Percentiles rank a stretch among this genome's conserved stretches.
Conservation (phyloP, 2,329 filamentous ascomycete genomes). For the Neofusicoccum cordaticola region DNA sequence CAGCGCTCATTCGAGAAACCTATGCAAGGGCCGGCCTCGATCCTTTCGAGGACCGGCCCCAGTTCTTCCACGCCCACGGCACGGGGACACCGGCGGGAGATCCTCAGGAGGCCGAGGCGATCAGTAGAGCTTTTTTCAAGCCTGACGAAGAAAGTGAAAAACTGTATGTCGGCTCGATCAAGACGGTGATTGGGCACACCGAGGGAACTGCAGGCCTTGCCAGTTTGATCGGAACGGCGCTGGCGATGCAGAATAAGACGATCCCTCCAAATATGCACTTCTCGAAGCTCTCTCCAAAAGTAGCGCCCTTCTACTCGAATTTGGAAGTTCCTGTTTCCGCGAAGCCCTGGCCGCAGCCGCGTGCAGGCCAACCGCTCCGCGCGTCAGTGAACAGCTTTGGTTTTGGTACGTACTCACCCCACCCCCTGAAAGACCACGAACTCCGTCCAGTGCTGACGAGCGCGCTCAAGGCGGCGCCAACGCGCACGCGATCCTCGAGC, state of each 20-base stretch:
- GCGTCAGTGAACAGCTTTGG: constrained; percentile 22
- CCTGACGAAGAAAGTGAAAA: neutral
- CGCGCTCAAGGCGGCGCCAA: constrained; percentile 13
- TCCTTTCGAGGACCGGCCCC: constrained; percentile 14
- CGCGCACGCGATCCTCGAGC: constrained; percentile 19
- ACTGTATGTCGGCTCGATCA: constrained; percentile 15
- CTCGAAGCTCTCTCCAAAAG: constrained; percentile 27
- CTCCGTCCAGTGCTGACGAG: too few species aligned
- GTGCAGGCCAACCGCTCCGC: neutral
- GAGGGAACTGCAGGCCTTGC: constrained; percentile 34
- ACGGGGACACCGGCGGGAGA: constrained; percentile 40
- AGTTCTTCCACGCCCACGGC: constrained; percentile 41
- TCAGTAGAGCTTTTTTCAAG: constrained; percentile 20
- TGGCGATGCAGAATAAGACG: constrained; percentile 34
- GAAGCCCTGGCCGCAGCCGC: constrained; percentile 17
- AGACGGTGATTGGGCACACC: constrained; percentile 40
- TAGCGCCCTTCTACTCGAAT: constrained; percentile 21
- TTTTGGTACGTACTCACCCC: neutral
- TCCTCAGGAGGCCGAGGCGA: constrained; percentile 25
- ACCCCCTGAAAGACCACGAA: too few species aligned
- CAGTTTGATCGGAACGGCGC: constrained; percentile 31
- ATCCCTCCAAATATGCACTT: constrained; percentile 34
- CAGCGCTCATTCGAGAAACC: constrained; percentile 31
- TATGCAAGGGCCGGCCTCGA: constrained; percentile 38
- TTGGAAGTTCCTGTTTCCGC: constrained; percentile 14